These are phyloP conservation scores for Geosmithia flava DNA, from an alignment of 2,329 filamentous ascomycete genomes.

Conservation along the genomic window DNA sequence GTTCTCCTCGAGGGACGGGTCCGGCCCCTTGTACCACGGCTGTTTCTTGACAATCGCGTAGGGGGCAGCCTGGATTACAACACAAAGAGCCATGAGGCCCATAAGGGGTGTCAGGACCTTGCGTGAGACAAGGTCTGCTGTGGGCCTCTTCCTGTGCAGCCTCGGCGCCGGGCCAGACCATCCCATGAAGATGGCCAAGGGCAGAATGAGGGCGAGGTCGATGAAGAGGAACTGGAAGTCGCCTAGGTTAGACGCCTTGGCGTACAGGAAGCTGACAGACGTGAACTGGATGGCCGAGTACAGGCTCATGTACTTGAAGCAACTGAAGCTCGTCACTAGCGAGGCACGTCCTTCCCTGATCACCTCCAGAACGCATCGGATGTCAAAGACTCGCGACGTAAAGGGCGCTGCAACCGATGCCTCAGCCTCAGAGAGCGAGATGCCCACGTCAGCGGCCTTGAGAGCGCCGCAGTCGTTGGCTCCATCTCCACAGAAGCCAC, in stretches of 20 bases:
- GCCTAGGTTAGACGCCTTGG: conserved; percentile 83
- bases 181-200: conserved; percentile 97
- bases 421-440: conserved; percentile 93
- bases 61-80: conserved; percentile 61
- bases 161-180: conserved; percentile 78
- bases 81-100: conserved; percentile 75
- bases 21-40: conserved; percentile 76
- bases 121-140: conserved; percentile 79
- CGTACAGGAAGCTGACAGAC: conserved; percentile 91
- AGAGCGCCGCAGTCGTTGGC: conserved; percentile 95
- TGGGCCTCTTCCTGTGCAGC: conserved; percentile 76
- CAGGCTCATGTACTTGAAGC: conserved; percentile 99
- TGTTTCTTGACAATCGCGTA: conserved; percentile 68
- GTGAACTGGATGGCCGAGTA: conserved; percentile 99
- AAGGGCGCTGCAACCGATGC: conserved; percentile 97
- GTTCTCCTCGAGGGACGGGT: conserved; percentile 64
- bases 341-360: conserved; percentile 91
- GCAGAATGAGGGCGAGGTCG: conserved; percentile 81
- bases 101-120: conserved; percentile 86
- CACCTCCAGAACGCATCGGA: conserved; percentile 85
- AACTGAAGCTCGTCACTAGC: conserved; percentile 96
- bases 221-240: conserved; percentile 98
- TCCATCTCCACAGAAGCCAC: conserved; percentile 92
- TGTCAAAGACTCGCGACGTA: conserved; percentile 90
- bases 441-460: conserved; percentile 94